Conservation (phyloP, 176 grass and related monocot species). For the Tillandsia fasciculata region DNA sequence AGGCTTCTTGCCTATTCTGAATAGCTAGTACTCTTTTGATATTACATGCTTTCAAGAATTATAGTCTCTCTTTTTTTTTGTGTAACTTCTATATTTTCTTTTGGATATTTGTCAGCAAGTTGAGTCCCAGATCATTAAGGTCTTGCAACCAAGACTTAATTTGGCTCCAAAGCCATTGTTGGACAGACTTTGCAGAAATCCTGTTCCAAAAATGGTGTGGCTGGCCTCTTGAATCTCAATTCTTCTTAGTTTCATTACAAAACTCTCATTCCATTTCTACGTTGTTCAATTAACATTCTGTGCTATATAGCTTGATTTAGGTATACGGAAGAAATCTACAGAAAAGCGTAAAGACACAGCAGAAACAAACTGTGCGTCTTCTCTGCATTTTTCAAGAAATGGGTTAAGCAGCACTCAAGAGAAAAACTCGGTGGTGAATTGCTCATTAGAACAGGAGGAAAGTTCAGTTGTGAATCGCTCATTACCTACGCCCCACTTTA, state of each 20-base stretch:
- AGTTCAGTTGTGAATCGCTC: conserved; percentile 3
- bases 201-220: conserved; percentile 36
- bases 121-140: conserved; percentile 28
- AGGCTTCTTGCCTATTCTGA: conserved; percentile 13
- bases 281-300: conserved; percentile 11
- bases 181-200: conserved; percentile 24
- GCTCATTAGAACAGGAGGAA: conserved; percentile 1
- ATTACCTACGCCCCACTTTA: not conserved
- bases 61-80: not conserved
- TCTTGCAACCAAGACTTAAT: conserved; percentile 47
- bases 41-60: conserved; percentile 14
- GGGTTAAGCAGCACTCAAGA: conserved; percentile 2
- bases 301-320: conserved; percentile 42
- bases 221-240: conserved; percentile 6
- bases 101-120: conserved; percentile 28
- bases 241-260: conserved; percentile 4
- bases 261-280: not conserved
- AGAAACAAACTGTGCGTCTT: not conserved
- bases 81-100: too few relatives aligned
- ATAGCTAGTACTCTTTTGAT: not conserved
- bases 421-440: conserved; percentile 1
- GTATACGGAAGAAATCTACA: conserved; percentile 19
- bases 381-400: conserved; percentile 12
- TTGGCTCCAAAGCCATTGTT: conserved; percentile 37
- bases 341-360: not conserved